Evolutionary conservation across 208 protist genomes (phyloP), one percentile per base, ranked within the genome.

Genomic region (Wallacemonas sp.): DNA sequence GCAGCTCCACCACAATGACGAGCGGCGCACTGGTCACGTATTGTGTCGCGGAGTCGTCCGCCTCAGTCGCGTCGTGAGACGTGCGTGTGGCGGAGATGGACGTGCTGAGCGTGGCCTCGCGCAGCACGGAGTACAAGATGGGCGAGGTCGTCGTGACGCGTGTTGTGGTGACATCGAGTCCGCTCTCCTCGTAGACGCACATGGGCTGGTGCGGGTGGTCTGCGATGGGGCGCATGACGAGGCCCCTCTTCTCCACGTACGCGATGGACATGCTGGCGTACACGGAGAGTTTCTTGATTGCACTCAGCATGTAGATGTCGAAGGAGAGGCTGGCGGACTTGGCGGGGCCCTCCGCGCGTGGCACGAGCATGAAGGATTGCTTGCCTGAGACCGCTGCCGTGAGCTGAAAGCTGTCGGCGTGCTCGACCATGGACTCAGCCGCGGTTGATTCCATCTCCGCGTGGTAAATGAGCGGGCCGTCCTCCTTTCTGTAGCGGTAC

Each of bases 391-490:
- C 73, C 14, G 74, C 69, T 19, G 68, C 64, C 6, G 46, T 65
- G 4, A 89, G 54, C 19, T 82, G 68, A 2, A 89, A 61, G 17
- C 69, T 83, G 26, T 87, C 76, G 0, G 86, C 80, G 32, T 62
- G 82, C 33, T 87, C 71, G 0, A 90, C 62, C 12, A 47, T 27
- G 12, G 75, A 65, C 16, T 76, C 70, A 14, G 83, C 77, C n/a
- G 73, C 80, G 46, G 76, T 64, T 19, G 72, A 68, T 49, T 86
- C 75, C 36, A 76, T 48, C 2, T 84, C 71, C 0, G 87, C 69
- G 55, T 89, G 67, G 70, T 86, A 89, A 23, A 93, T 72, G 17
- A 90, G 68, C 12, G 87, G 87, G 16, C 83, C 87, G 27, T 57
- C 56, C 8, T 55, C 27, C 27, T 60, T 67, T 6, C 77, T 70